Evolutionary conservation across 2,329 filamentous ascomycete species (phyloP), one percentile per base, ranked within the genome.

Genomic region (Claviceps humidiphila): DNA sequence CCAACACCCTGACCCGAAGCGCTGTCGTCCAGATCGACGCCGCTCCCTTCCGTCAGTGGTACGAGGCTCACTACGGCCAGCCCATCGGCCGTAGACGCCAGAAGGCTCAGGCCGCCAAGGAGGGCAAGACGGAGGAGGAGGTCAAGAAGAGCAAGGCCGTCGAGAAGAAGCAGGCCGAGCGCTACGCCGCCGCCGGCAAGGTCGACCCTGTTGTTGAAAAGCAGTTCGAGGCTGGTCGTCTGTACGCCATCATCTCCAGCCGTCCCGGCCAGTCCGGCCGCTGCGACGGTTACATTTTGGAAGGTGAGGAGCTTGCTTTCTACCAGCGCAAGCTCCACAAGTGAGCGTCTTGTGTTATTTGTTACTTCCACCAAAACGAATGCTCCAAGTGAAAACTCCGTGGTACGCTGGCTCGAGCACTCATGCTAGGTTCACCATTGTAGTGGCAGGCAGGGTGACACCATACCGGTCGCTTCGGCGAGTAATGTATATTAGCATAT

Each of bases 311-410:
- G 84, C 82, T 98, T 69, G 89, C 90, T 74, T 98, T 98, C 87
- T 98, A 98, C 89, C 90, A 95, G 85, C 87, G 87, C 79, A 90
- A 90, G 78, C 89, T 97, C 75, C 87, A 93, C 84, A 97, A 95
- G 83, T 97, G 96, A 79, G 80, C 51, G 49, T 17, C 17, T 37
- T 11, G 9, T 34, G 30, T 34, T 34, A 34, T 2, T 11, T 22
- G 6, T 6, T 41, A 39, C 3, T 4, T 48, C 17, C 16, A 17
- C 20, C 38, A 34, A 34, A 34, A 34, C 30, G 30, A 34, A 34
- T 34, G 30, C 30, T 1, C 30, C 3, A 34, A 34, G 30, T 34
- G 9, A 11, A 11, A 34, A 34, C 30, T 34, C 9, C 30, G 11
- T 11, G 30, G 30, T 11, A 34, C 30, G 30, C 30, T 34, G 30